Conservation (phyloP, 306 rosid species). For the Vicia villosa region DNA sequence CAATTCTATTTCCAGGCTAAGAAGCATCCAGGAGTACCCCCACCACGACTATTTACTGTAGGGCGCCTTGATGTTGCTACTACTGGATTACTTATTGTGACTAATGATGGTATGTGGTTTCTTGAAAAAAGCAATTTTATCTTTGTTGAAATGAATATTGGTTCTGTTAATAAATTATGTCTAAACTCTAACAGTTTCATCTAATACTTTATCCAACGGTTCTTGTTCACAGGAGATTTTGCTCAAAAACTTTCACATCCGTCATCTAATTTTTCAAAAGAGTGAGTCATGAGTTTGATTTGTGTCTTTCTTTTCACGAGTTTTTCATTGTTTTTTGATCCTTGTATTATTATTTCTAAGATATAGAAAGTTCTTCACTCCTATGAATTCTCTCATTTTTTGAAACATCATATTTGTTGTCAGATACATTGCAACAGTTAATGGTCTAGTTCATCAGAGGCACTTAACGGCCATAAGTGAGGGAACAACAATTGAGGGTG, state of each 20-base stretch:
- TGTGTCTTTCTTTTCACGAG: not conserved
- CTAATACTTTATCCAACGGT: conserved; percentile 36
- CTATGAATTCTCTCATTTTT: conserved; percentile 24
- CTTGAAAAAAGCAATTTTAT: conserved; percentile 29
- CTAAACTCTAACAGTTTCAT: conserved; percentile 12
- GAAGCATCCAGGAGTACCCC: conserved; percentile 63
- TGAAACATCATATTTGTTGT: conserved; percentile 37
- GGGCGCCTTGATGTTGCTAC: conserved; percentile 99
- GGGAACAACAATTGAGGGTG: conserved; percentile 76
- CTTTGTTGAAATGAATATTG: not conserved
- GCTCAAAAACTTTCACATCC: conserved; percentile 89
- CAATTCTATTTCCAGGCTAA: conserved; percentile 53
- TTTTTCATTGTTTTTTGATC: conserved; percentile 1
- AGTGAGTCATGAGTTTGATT: conserved; percentile 55
- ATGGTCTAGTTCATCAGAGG: conserved; percentile 72
- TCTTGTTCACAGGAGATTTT: conserved; percentile 63
- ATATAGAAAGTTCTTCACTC: conserved; percentile 25
- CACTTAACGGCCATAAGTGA: conserved; percentile 71
- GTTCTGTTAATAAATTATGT: conserved; percentile 12
- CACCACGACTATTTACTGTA: conserved; percentile 81
- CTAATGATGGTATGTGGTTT: conserved; percentile 77
- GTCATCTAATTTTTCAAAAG: conserved; percentile 79
- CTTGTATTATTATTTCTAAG: conserved; percentile 19
- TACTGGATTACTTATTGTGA: conserved; percentile 87
- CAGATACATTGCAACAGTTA: conserved; percentile 86